phyloP scores from a whole-genome alignment of 2,329 filamentous ascomycete species.

The Periglandula ipomoeae region DNA sequence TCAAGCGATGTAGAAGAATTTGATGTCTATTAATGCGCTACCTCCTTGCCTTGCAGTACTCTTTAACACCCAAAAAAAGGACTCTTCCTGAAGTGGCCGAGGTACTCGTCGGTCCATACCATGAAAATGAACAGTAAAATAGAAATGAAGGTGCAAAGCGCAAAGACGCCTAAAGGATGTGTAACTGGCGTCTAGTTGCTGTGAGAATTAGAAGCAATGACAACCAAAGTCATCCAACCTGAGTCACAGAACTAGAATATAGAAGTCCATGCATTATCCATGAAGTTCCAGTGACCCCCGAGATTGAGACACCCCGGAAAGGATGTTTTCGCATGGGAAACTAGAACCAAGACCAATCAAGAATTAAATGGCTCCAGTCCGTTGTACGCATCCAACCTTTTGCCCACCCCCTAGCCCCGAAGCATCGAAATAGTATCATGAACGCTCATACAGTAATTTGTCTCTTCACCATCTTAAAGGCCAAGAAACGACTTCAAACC shows the following conservation, averaged over 20 bases:
- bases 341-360: neutral
- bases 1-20: neutral
- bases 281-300: neutral
- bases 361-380: neutral
- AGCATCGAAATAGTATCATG: slow-evolving; percentile 15
- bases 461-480: slow-evolving; percentile 10
- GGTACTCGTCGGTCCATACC: neutral
- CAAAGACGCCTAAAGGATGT: slow-evolving; percentile 2
- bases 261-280: neutral
- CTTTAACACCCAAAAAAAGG: slow-evolving; percentile 4
- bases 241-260: neutral
- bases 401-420: neutral
- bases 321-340: neutral
- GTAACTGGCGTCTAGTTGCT: neutral
- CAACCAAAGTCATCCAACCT: neutral
- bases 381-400: neutral
- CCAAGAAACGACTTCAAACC: slow-evolving; percentile 11
- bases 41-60: slow-evolving; percentile 1
- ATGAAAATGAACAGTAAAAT: neutral
- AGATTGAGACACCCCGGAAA: neutral
- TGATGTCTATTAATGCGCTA: slow-evolving; percentile 1
- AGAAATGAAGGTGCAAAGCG: neutral
- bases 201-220: neutral
- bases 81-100: slow-evolving; percentile 1
- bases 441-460: slow-evolving; percentile 16